phyloP scores from a whole-genome alignment of 2,329 filamentous ascomycete species.

The Clarireedia homoeocarpa region DNA sequence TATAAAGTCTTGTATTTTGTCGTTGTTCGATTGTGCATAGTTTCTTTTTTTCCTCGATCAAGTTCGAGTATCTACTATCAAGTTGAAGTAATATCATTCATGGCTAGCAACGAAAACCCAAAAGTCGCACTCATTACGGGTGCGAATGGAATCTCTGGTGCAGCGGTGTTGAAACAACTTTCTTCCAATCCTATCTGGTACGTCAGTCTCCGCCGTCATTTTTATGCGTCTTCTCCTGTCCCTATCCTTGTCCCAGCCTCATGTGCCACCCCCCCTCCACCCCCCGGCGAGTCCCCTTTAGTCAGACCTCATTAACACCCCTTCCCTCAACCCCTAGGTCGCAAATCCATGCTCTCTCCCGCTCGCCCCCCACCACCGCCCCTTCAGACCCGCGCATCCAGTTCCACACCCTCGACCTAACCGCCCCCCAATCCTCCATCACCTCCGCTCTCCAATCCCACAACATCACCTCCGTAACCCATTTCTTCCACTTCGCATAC shows the following conservation, averaged over 20 bases:
- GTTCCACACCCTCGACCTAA: slow-evolving; percentile 1
- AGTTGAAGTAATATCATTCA: no score
- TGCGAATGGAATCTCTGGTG: neutral
- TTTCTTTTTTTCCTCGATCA: no score
- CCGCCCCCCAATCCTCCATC: neutral
- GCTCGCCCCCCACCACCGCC: neutral
- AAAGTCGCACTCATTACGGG: slow-evolving; percentile 4
- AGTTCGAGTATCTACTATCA: no score
- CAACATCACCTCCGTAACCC: neutral
- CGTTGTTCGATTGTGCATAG: no score
- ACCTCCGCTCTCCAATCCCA: neutral
- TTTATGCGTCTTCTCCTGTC: neutral
- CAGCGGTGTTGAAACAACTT: slow-evolving; percentile 1
- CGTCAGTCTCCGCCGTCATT: neutral
- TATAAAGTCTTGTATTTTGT: no score
- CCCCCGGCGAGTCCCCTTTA: no score
- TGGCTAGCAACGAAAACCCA: neutral
- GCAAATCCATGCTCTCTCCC: neutral
- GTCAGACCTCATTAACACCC: neutral
- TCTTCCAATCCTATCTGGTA: neutral
- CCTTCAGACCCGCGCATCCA: neutral
- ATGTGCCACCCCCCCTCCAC: neutral
- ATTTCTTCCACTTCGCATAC: slow-evolving; percentile 5
- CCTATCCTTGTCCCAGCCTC: neutral
- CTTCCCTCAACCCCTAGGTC: neutral